Evolutionary conservation across 1,139 yeast genomes (phyloP).

Genomic region (Kodamaea arcana): DNA sequence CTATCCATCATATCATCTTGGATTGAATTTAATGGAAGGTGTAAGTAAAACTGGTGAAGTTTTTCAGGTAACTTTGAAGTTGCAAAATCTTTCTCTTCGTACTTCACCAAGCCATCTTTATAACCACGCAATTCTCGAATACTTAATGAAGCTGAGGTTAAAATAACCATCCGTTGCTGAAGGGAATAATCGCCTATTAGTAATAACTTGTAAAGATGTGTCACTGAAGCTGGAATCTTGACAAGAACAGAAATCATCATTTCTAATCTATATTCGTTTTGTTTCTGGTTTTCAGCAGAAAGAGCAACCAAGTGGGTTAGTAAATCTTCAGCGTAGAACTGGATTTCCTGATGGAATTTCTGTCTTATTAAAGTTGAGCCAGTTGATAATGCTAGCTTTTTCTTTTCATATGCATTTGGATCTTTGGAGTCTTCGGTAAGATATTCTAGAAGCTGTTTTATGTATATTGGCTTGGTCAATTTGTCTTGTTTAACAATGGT

Average conservation of each 20-base stretch:
- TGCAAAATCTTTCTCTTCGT: constrained; percentile 26
- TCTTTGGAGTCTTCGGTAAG: constrained; percentile 41
- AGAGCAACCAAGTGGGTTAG: constrained; percentile 45
- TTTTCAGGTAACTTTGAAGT: constrained; percentile 44
- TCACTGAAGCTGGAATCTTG: constrained; percentile 39
- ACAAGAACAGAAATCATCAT: constrained; percentile 52
- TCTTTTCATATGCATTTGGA: constrained; percentile 49
- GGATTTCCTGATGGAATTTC: constrained; percentile 57
- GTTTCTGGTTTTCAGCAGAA: constrained; percentile 46
- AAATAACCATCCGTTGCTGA: constrained; percentile 53
- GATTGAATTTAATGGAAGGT: constrained; percentile 9
- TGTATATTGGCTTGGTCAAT: constrained; percentile 54
- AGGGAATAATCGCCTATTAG: constrained; percentile 63
- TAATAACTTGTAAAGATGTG: constrained; percentile 39
- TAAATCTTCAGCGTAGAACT: constrained; percentile 44
- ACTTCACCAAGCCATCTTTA: constrained; percentile 42
- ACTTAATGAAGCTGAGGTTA: constrained; percentile 54
- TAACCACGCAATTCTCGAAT: constrained; percentile 59
- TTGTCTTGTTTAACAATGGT: constrained; percentile 31
- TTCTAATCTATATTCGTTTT: constrained; percentile 47
- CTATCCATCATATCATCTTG: constrained; percentile 39
- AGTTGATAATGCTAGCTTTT: constrained; percentile 41
- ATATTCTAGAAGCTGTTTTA: constrained; percentile 59
- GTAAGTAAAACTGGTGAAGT: constrained; percentile 36
- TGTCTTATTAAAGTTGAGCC: constrained; percentile 57